A percentile compares a stretch with the other conserved stretches of the same genome.
Conservation (phyloP, 176 grass and related monocot genomes). For the Olyra latifolia region DNA sequence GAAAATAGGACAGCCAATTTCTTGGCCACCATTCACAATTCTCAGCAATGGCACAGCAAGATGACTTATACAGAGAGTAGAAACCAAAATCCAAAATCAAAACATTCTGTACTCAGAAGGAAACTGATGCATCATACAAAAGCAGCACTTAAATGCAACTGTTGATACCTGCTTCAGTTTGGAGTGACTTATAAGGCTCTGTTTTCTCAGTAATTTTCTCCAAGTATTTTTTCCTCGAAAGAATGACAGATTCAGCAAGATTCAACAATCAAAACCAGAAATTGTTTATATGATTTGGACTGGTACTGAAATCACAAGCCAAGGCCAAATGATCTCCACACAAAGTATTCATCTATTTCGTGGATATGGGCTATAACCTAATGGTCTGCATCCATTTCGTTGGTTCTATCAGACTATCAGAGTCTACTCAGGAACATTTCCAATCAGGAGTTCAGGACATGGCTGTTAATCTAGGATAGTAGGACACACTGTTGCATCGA, state of each 20-base stretch:
- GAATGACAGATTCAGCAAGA: neutral
- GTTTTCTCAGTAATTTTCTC: neutral
- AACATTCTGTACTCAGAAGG: neutral
- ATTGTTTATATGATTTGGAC: neutral
- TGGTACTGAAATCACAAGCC: neutral
- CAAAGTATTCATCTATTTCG: neutral
- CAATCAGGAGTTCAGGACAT: neutral
- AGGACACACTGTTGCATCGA: neutral
- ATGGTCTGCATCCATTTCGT: neutral
- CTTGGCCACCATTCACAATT: neutral
- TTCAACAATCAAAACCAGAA: neutral
- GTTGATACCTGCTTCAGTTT: neutral
- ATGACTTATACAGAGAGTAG: neutral
- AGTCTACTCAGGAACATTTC: neutral
- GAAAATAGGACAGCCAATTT: neutral
- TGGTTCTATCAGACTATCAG: neutral
- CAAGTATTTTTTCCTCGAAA: neutral
- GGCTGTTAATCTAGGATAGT: neutral
- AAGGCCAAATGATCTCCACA: neutral
- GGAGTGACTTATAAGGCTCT: neutral
- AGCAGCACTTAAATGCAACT: neutral
- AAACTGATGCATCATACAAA: neutral
- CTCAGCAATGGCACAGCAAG: neutral
- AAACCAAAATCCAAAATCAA: neutral
- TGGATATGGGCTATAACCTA: neutral